These are phyloP conservation scores for Calonectria pauciramosa DNA, from an alignment of 2,329 filamentous ascomycete species.

Conservation along the genomic window DNA sequence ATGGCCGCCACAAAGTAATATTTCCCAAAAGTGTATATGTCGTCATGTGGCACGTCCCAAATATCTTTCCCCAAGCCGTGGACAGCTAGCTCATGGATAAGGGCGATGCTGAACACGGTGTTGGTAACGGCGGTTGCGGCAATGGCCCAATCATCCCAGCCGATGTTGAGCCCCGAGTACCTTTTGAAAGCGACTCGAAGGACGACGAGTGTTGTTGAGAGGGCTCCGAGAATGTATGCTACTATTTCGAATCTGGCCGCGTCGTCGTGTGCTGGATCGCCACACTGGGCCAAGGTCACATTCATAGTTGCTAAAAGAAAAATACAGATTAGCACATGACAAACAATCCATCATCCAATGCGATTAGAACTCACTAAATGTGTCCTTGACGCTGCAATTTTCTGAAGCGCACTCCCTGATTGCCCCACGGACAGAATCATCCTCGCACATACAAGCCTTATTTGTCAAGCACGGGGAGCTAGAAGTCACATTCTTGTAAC, in stretches of 20 bases:
- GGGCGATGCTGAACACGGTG: background rate
- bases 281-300: background rate
- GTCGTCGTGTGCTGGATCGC: too few species aligned
- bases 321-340: background rate
- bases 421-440: background rate
- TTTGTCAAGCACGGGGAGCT: background rate
- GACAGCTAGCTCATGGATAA: conserved; percentile 25
- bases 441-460: background rate
- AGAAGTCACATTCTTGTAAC: background rate
- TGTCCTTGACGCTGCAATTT: background rate
- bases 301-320: background rate
- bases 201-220: background rate
- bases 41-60: conserved; percentile 59
- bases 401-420: background rate
- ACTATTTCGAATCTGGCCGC: background rate
- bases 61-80: conserved; percentile 65
- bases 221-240: background rate
- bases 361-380: background rate
- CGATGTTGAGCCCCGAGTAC: background rate
- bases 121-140: background rate
- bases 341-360: background rate
- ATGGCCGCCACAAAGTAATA: conserved; percentile 59
- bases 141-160: background rate
- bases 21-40: conserved; percentile 58
- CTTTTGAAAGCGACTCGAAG: background rate